A percentile compares a stretch with the other conserved stretches of the same genome.
Evolutionary conservation across 2,329 filamentous ascomycete species (phyloP).

Genomic region (Fusarium sp.): DNA sequence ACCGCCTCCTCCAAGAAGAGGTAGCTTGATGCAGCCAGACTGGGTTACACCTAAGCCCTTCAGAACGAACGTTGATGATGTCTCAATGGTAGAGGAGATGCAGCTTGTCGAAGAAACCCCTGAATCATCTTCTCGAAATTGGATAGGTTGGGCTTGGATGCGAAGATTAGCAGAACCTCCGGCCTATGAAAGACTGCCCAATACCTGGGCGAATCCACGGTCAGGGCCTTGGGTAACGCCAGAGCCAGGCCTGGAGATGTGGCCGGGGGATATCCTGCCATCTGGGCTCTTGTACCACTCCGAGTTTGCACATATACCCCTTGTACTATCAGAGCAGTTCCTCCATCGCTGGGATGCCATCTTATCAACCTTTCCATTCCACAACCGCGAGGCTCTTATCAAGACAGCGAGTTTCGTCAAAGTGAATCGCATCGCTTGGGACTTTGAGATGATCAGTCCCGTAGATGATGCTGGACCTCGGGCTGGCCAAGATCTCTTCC

Average conservation of each 20-base stretch:
- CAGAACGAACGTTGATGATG: neutral
- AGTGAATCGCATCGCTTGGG: neutral
- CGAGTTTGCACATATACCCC: neutral
- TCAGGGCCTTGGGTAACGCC: conserved; percentile 4
- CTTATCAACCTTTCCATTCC: neutral
- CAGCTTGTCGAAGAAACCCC: neutral
- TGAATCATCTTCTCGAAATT: neutral
- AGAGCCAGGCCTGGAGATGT: conserved; percentile 1
- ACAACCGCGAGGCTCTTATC: neutral
- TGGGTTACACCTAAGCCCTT: neutral
- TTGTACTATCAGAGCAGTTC: neutral
- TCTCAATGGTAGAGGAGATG: neutral
- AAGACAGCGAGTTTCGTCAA: neutral
- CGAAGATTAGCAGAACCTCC: neutral
- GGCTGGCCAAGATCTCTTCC: conserved; percentile 1
- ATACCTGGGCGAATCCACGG: neutral
- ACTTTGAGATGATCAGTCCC: neutral
- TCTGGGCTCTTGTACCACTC: conserved; percentile 4
- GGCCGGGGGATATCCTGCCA: neutral
- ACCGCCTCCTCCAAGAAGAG: neutral
- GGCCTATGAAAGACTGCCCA: neutral
- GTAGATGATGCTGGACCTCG: neutral
- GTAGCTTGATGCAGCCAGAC: neutral
- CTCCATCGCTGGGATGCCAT: conserved; percentile 1
- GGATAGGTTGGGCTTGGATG: neutral